Evolutionary conservation across 1,139 yeast species (phyloP), one percentile per base, ranked within the genome.

Genomic region (Lodderomyces parapsilosis): DNA sequence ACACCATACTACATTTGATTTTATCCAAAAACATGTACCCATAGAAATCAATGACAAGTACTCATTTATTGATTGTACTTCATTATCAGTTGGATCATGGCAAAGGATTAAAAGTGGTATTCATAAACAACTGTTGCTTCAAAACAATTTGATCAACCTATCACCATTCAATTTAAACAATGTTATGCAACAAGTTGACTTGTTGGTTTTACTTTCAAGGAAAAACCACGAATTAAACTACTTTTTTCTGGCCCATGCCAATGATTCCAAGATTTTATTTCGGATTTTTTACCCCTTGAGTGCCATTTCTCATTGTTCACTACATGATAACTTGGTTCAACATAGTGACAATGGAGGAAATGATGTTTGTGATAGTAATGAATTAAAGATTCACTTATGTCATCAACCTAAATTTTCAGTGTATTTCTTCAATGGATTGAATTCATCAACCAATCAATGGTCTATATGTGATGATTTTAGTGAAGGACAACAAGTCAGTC

Each of bases 401-500:
- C 78, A 79, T 48, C 77, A 85, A 31, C 94, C 94, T 11, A 83
- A 81, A 54, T 86, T 86, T 61, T 86, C 90, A 1, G 93, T 86
- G 1, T 83, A 81, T 55, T 85, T 85, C 58, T 70, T 70, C 54
- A 70, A 74, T 52, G 80, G 80, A 9, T 66, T 69, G 63, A 52
- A 71, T 57, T 67, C 77, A 37, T 68, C 71, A 49, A 63, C 76
- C 32, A 84, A 85, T 58, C 89, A 83, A 55, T 86, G 94, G 94
- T 81, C 86, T 2, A 81, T 84, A 22, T 85, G 93, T 61, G 93
- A 85, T 47, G 94, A 86, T 62, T 86, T 86, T 53, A 81, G 88
- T 46, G 93, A 85, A 53, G 90, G 87, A 19, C 89, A 83, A 55
- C 91, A 86, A 58, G 93, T 86, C 10, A 79, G 80, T 46, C 76